These are phyloP conservation scores for Globisporangium yorkense DNA, from an alignment of 352 stramenopile genomes.

Conservation along the genomic window DNA sequence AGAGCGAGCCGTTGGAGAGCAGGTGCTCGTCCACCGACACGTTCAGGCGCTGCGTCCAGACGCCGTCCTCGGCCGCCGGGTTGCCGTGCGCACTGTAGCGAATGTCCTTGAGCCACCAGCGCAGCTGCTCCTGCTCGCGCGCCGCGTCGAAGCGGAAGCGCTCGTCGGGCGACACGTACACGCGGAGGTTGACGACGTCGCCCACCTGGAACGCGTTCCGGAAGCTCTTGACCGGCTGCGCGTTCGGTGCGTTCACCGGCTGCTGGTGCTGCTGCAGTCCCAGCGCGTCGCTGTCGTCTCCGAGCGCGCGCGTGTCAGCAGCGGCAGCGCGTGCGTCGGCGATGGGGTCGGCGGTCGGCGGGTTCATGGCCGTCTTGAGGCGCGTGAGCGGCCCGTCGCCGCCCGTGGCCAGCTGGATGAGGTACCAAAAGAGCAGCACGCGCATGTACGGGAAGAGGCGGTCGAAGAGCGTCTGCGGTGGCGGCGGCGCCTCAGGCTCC, in stretches of 20 bases:
- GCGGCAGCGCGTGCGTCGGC: neutral
- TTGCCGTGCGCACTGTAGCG: constrained; percentile 49
- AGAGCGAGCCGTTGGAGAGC: constrained; percentile 71
- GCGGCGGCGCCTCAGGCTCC: neutral
- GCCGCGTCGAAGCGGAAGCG: constrained; percentile 45
- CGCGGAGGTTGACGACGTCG: constrained; percentile 45
- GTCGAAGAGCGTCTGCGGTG: constrained; percentile 43
- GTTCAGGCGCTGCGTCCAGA: constrained; percentile 52
- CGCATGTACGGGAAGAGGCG: constrained; percentile 60
- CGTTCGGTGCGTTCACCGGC: neutral
- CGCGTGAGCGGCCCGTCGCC: constrained; percentile 10
- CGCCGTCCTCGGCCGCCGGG: constrained; percentile 34
- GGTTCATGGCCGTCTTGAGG: constrained; percentile 12
- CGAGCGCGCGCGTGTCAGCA: neutral
- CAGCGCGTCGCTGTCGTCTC: constrained; percentile 1
- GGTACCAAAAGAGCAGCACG: constrained; percentile 81
- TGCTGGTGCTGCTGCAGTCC: constrained; percentile 10
- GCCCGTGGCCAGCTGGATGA: constrained; percentile 47
- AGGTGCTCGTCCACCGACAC: constrained; percentile 65
- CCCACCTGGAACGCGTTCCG: constrained; percentile 54
- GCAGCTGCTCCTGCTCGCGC: constrained; percentile 49
- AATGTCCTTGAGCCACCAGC: constrained; percentile 50
- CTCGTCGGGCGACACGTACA: constrained; percentile 54
- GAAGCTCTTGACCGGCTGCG: constrained; percentile 15
- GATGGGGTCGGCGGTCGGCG: constrained; percentile 14